Conservation (phyloP, 2,329 filamentous ascomycete species). For the Stemphylium beticola region DNA sequence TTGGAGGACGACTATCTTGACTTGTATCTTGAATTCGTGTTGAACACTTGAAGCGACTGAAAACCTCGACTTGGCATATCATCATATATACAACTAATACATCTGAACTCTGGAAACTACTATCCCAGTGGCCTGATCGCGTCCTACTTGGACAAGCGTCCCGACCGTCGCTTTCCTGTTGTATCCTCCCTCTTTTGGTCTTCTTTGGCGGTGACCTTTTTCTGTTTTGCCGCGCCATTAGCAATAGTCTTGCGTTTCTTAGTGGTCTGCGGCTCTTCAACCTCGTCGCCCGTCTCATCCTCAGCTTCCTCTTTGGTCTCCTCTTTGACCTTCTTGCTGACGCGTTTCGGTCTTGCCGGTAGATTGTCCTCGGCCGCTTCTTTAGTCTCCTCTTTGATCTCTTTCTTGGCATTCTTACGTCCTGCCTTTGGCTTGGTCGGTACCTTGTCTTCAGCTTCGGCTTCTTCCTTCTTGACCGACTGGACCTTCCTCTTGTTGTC, state of each 20-base stretch:
- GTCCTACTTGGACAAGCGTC: constrained; percentile 25
- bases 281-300: constrained; percentile 34
- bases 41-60: neutral
- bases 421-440: constrained; percentile 27
- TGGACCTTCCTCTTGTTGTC: constrained; percentile 45
- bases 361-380: constrained; percentile 30
- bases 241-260: constrained; percentile 37
- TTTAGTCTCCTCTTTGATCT: constrained; percentile 27
- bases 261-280: constrained; percentile 25
- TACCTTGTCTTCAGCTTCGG: constrained; percentile 19
- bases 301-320: constrained; percentile 22
- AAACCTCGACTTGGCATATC: neutral
- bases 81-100: neutral
- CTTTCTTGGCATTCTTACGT: constrained; percentile 30
- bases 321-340: constrained; percentile 18
- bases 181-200: constrained; percentile 22
- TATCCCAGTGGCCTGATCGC: neutral
- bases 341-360: constrained; percentile 15
- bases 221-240: constrained; percentile 20
- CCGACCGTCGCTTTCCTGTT: constrained; percentile 30
- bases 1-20: neutral
- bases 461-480: constrained; percentile 29
- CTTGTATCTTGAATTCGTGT: neutral
- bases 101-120: neutral
- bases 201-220: constrained; percentile 10